Evolutionary conservation across 2,329 filamentous ascomycete genomes (phyloP), one percentile per base, ranked within the genome.

Genomic region (Pseudohalonectria lignicola): DNA sequence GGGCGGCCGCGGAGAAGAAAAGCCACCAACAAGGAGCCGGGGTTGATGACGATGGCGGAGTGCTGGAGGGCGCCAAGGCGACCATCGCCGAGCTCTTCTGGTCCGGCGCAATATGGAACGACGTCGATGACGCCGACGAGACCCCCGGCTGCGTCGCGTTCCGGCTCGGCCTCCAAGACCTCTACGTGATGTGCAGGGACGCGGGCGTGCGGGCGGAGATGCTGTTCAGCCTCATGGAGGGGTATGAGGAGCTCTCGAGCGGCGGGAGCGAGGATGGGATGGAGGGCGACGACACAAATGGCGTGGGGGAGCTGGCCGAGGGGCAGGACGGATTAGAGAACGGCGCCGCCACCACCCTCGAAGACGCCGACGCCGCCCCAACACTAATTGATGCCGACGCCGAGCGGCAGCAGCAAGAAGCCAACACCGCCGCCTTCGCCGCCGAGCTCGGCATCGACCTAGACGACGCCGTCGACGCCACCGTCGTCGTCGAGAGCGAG

Each of bases 41-140:
- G 4, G 46, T 47, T 4, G 48, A 51, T 9, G 42, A 46, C 12
- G 46, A 45, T 5, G 47, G 43, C 10, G n/a, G 19, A 15, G 15
- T 29, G 4, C 26, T 25, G 18, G 36, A 38, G 34, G 72, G 74
- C 29, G 83, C 79, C 3, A 70, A 72, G 39, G 74, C 78, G 37
- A 80, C 81, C 0, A 65, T 95, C 4, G 73, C 75, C 47, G 74
- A 92, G 52, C 69, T 96, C 7, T 77, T 96, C 43, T 73, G 88
- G 52, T 82, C 83, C 48, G 92, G 92, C 23, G 92, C 86, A 10
- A 95, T 96, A 49, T 98, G 92, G 92, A 98, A 98, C 62, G 88
- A 95, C 56, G 67, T 96, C 40, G 86, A 96, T 57, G 63, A 68
- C 47, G 81, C 85, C 49, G 74, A 86, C 50, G 90, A 96, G 67